Conservation (phyloP, 176 grass and related monocot species). For the Oryza nivara region DNA sequence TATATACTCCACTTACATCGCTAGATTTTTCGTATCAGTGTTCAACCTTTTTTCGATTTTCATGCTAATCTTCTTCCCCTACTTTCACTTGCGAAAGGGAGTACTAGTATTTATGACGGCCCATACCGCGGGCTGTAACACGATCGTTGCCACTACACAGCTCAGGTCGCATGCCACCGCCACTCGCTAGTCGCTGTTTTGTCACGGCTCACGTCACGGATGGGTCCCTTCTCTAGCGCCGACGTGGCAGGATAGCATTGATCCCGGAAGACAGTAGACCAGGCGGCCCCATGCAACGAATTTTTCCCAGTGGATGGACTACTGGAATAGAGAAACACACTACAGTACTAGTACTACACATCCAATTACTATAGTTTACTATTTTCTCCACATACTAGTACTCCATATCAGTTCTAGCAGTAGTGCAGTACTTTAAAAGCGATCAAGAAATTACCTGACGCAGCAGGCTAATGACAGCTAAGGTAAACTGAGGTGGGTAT, state of each 20-base stretch:
- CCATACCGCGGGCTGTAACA: neutral
- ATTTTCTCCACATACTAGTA: neutral
- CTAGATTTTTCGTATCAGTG: too few relatives aligned
- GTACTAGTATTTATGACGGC: neutral
- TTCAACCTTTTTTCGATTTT: too few relatives aligned
- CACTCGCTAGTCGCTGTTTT: neutral
- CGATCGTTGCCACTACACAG: neutral
- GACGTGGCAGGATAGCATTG: neutral
- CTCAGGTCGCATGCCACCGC: neutral
- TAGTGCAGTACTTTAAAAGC: neutral
- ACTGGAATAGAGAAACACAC: neutral
- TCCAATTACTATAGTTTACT: neutral
- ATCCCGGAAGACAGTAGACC: neutral
- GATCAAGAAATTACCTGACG: neutral
- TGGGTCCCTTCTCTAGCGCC: neutral
- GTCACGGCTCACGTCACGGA: neutral
- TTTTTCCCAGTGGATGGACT: neutral
- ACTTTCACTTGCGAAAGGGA: neutral
- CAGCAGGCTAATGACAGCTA: neutral
- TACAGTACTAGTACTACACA: neutral
- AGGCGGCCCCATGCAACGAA: neutral
- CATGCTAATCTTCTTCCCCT: too few relatives aligned
- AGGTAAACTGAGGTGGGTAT: neutral
- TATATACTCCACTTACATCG: too few relatives aligned
- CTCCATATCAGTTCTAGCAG: neutral